Conservation (phyloP, 495 filamentous ascomycete species). For the Podospora bellae-mahoneyi region DNA sequence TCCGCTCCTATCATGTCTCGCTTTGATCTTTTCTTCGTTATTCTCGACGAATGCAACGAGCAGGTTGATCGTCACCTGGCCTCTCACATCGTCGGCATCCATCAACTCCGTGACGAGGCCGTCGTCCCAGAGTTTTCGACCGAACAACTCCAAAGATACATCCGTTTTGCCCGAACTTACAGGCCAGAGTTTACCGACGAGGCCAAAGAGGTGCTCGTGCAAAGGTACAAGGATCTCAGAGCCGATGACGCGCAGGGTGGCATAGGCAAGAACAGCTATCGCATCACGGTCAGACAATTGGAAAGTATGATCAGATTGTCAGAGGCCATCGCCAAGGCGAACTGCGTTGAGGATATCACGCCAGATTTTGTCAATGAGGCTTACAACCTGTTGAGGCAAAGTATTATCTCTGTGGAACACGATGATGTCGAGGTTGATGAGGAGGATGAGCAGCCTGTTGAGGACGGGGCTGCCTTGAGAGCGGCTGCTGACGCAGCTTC, state of each 20-base stretch:
- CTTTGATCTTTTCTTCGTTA: conserved; percentile 98
- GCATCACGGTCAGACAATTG: conserved; percentile 94
- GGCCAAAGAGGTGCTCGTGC: conserved; percentile 78
- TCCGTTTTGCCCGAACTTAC: conserved; percentile 94
- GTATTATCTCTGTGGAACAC: conserved; percentile 96
- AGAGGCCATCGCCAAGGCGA: conserved; percentile 95
- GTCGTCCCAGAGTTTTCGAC: conserved; percentile 91
- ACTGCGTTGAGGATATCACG: conserved; percentile 89
- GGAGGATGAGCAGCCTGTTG: conserved; percentile 57
- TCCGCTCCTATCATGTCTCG: conserved; percentile 97
- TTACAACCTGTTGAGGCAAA: conserved; percentile 81
- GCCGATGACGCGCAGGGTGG: conserved; percentile 93
- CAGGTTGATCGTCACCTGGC: conserved; percentile 83
- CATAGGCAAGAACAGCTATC: conserved; percentile 86
- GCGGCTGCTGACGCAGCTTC: conserved; percentile 42
- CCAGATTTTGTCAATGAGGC: conserved; percentile 85
- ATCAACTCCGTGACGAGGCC: conserved; percentile 86
- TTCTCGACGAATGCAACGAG: conserved; percentile 96
- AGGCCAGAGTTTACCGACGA: conserved; percentile 87
- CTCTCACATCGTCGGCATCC: conserved; percentile 90
- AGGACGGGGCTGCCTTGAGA: conserved; percentile 36
- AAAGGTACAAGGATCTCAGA: conserved; percentile 94
- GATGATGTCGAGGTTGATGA: conserved; percentile 97
- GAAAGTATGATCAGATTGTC: conserved; percentile 92
- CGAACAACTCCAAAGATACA: conserved; percentile 95